Evolutionary conservation across 345 rosid species (phyloP), one percentile per base, ranked within the genome.

Genomic region (Citrus sp.): DNA sequence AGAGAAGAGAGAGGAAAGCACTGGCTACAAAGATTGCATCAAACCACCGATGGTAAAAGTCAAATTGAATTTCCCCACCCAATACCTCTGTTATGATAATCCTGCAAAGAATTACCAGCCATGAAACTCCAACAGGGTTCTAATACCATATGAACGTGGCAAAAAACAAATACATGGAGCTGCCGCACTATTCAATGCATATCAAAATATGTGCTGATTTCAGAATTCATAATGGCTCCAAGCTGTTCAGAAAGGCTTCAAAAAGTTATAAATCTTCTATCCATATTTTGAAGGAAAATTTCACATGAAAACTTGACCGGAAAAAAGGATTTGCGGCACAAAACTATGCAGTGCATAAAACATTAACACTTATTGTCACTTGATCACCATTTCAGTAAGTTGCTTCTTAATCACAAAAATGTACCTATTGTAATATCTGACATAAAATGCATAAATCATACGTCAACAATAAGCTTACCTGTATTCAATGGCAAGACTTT

Each of bases 51-150:
- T 96, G 98, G 87, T 94, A 96, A 84, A 94, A 94, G 85, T 92
- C 99, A 70, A 96, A 94, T 86, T 94, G 99, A 82, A 94, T 94
- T 76, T 96, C 99, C 79, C 98, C 98, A 14, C 98, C 99, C 84
- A 96, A 76, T 60, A 97, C 99, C 75, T 90, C 97, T 30, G 97
- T 97, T 88, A 94, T 94, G 75, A 94, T 94, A 77, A 90, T 82
- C 91, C 99, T 94, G 97, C 83, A 88, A 86, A 73, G 22, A 70
- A 28, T 76, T 24, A 79, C 19, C 67, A 84, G 22, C 51, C 62
- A 38, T 54, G 63, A 49, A 59, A 66, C 34, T n/a, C 32, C 60
- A 5, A 62, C 59, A 1, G 25, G 60, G 32, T 67, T 70, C 72
- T 68, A 49, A 19, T 3, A 9, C 30, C 7, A 1, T 67, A 58